Conservation (phyloP, 805 yeast species). For the Lipomyces anomalus region DNA sequence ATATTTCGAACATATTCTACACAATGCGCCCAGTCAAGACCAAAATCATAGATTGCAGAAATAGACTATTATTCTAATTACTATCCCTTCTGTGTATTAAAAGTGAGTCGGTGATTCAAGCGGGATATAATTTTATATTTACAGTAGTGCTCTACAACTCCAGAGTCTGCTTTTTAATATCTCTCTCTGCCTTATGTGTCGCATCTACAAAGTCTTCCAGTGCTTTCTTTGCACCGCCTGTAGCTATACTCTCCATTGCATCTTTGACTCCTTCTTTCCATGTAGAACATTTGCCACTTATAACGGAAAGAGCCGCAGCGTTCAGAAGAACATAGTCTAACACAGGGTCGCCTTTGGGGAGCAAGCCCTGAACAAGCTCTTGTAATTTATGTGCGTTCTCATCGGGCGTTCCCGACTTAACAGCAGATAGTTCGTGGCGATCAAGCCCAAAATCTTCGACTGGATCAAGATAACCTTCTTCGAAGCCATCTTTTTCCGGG, state of each 20-base stretch:
- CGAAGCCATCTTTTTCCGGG: constrained; percentile 11
- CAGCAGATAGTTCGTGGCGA: constrained; percentile 61
- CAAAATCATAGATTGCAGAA: too few species aligned
- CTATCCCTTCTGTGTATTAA: too few species aligned
- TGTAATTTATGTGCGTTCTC: constrained; percentile 69
- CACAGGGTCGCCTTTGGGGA: constrained; percentile 46
- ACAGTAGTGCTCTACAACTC: too few species aligned
- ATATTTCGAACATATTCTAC: too few species aligned
- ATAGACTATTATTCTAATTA: too few species aligned
- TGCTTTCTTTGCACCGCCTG: constrained; percentile 62
- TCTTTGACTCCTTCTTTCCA: constrained; percentile 75
- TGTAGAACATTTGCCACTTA: constrained; percentile 54
- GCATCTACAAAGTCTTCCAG: constrained; percentile 50
- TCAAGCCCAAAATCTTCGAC: constrained; percentile 67
- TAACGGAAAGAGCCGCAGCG: constrained; percentile 78
- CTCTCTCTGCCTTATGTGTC: constrained; percentile 19
- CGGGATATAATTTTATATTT: too few species aligned
- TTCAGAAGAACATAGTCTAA: constrained; percentile 88
- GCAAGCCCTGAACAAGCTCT: constrained; percentile 42
- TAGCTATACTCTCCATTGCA: constrained; percentile 61
- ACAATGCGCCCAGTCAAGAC: too few species aligned
- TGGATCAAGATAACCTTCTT: constrained; percentile 31
- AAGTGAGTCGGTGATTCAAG: too few species aligned
- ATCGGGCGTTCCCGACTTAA: constrained; percentile 77
- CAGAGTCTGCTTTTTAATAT: too few species aligned